Base-by-base conservation (phyloP, 208 protist genomes). In the Leptomonas pyrrhocoris region DNA sequence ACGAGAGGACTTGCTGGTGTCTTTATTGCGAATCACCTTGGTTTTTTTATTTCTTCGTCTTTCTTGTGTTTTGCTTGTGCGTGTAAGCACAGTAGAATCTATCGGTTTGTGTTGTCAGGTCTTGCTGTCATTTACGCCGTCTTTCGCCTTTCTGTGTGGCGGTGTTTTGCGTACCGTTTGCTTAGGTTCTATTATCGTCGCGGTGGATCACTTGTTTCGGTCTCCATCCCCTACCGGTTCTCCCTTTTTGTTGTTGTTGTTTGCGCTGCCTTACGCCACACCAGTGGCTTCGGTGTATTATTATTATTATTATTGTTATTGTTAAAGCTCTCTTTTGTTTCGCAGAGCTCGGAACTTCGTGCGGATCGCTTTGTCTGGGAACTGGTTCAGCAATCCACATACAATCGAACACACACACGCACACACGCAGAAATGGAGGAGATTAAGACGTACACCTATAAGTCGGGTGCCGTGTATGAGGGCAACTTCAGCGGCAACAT, bases 381-480 rank as follows among this genome's bases (percentile, higher is more conserved):
- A n/a, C n/a, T n/a, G n/a, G n/a, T n/a, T n/a, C n/a, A n/a, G n/a
- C n/a, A n/a, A n/a, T n/a, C n/a, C n/a, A n/a, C n/a, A n/a, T n/a
- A n/a, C n/a, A n/a, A n/a, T n/a, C n/a, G n/a, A n/a, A n/a, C n/a
- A n/a, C n/a, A n/a, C n/a, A n/a, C n/a, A n/a, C n/a, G n/a, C n/a
- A n/a, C n/a, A n/a, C n/a, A n/a, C n/a, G n/a, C n/a, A 43, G 34
- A 64, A 64, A 76, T 76, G 70, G 64, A 77, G 45, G 83, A 83
- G 25, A 78, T 89, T 21, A 88, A 86, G 68, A 80, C 71, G 27
- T 94, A 94, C 78, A 96, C 87, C 36, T 96, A 92, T 80, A 88
- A 86, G 68, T 94, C 89, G 8, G 92, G 92, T 45, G 90, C 89
- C 48, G 79, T 93, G 21, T 97, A 97, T 69, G 86, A 94, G 79